phyloP scores from a whole-genome alignment of 768 basidiomycete genomes.

The Boletus sp. region DNA sequence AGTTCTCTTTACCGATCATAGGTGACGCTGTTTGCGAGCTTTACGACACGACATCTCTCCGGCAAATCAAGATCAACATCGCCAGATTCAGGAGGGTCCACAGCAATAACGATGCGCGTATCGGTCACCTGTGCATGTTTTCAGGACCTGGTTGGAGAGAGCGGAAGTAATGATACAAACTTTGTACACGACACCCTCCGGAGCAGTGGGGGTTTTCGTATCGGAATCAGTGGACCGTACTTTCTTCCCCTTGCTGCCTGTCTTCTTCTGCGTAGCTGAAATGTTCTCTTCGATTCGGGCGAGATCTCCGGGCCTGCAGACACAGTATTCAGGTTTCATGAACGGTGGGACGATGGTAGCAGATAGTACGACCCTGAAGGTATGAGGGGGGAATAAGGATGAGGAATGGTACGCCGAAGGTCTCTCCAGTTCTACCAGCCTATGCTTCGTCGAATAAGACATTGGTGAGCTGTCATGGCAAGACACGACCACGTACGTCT shows the following conservation, averaged over 20 bases:
- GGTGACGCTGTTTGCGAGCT: constrained; percentile 89
- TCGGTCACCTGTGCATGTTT: constrained; percentile 60
- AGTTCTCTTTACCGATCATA: constrained; percentile 63
- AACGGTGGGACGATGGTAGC: not conserved
- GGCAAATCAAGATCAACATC: constrained; percentile 74
- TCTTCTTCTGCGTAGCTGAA: constrained; percentile 39
- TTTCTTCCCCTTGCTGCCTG: constrained; percentile 47
- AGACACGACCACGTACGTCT: constrained; percentile 55
- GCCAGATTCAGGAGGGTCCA: constrained; percentile 58
- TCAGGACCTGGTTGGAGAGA: not conserved
- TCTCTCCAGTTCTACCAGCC: constrained; percentile 83
- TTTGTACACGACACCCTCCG: constrained; percentile 87
- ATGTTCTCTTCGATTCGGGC: constrained; percentile 79
- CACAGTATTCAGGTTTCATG: constrained; percentile 5
- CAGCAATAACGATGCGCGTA: constrained; percentile 75
- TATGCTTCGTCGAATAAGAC: constrained; percentile 40
- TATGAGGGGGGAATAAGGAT: constrained; percentile 78
- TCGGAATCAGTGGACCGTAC: constrained; percentile 32
- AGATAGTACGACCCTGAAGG: constrained; percentile 54
- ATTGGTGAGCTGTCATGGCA: not conserved
- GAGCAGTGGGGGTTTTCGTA: constrained; percentile 35
- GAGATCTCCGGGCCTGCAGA: constrained; percentile 76
- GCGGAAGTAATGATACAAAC: constrained; percentile 32
- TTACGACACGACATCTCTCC: constrained; percentile 80
- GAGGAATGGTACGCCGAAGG: constrained; percentile 75